Evolutionary conservation across 305 asterid species (phyloP).

Genomic region (Fraxinus sp.): DNA sequence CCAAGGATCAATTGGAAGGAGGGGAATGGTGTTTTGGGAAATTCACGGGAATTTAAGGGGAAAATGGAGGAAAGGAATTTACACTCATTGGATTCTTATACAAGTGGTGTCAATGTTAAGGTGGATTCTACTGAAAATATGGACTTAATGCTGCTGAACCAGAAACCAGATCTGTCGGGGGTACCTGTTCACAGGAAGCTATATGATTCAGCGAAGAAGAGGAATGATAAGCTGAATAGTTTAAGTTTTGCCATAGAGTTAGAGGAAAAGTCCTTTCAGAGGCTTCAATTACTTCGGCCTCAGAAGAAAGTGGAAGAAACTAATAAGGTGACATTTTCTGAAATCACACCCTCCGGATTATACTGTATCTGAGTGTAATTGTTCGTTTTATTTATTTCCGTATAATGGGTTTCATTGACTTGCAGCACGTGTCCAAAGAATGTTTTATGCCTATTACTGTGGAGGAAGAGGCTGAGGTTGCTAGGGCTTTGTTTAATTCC

Average conservation of each 20-base stretch:
- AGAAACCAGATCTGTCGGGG: slow-evolving; percentile 24
- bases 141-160: slow-evolving; percentile 27
- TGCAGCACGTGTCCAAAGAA: slow-evolving; percentile 51
- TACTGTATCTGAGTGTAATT: background rate
- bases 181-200: slow-evolving; percentile 39
- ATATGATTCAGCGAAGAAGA: slow-evolving; percentile 24
- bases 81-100: slow-evolving; percentile 44
- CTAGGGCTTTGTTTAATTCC: slow-evolving; percentile 37
- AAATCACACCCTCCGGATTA: background rate
- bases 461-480: slow-evolving; percentile 53
- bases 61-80: slow-evolving; percentile 30
- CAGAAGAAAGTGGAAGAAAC: slow-evolving; percentile 38
- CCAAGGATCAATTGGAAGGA: slow-evolving; percentile 9
- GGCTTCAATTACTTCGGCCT: slow-evolving; percentile 32
- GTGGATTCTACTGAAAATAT: slow-evolving; percentile 33
- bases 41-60: slow-evolving; percentile 24
- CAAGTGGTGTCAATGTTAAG: slow-evolving; percentile 31
- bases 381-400: background rate
- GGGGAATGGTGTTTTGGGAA: slow-evolving; percentile 29
- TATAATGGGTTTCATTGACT: slow-evolving; percentile 19
- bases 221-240: slow-evolving; percentile 30
- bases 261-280: slow-evolving; percentile 23
- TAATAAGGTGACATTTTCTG: slow-evolving; percentile 35
- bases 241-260: slow-evolving; percentile 38
- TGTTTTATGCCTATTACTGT: slow-evolving; percentile 59